phyloP scores from a whole-genome alignment of 768 basidiomycete species.

The Crucibulum laeve region DNA sequence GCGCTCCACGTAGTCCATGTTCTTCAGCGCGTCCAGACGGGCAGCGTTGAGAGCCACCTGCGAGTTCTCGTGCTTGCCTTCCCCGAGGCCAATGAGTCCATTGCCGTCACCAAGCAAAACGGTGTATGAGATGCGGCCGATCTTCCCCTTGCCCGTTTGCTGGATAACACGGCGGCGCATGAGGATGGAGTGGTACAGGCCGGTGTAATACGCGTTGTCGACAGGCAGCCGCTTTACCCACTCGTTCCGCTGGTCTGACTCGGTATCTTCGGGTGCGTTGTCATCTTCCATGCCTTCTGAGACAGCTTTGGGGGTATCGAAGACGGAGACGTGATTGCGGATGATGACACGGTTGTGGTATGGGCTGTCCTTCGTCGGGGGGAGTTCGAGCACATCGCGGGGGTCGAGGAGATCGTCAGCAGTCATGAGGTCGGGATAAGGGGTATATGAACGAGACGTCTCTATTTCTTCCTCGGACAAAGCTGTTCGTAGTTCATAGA shows the following conservation, averaged over 20 bases:
- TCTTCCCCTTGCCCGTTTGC: slow-evolving; percentile 94
- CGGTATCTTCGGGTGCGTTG: too few relatives aligned
- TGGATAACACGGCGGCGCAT: slow-evolving; percentile 63
- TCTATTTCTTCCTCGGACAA: too few relatives aligned
- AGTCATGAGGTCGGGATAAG: slow-evolving; percentile 59
- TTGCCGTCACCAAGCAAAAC: slow-evolving; percentile 80
- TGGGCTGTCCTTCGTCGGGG: slow-evolving; percentile 45
- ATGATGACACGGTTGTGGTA: slow-evolving; percentile 60
- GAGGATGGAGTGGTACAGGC: slow-evolving; percentile 37
- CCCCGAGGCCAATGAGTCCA: slow-evolving; percentile 79
- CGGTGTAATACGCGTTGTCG: slow-evolving; percentile 14
- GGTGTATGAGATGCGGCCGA: slow-evolving; percentile 54
- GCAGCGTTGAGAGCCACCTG: slow-evolving; percentile 54
- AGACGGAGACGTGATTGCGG: slow-evolving; percentile 71
- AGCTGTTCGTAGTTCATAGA: too few relatives aligned
- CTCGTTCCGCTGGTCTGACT: slow-evolving; percentile 14
- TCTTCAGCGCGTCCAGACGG: slow-evolving; percentile 62
- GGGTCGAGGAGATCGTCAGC: slow-evolving; percentile 61
- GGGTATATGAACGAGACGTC: slow-evolving; percentile 4
- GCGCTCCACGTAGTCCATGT: slow-evolving; percentile 91
- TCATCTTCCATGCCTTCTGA: slow-evolving; percentile 27
- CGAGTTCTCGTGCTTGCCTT: slow-evolving; percentile 67
- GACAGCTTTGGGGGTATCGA: slow-evolving; percentile 35
- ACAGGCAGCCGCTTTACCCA: slow-evolving; percentile 15
- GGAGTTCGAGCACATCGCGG: slow-evolving; percentile 48